Conservation (phyloP, 768 basidiomycete genomes). For the Mycena haematopus region DNA sequence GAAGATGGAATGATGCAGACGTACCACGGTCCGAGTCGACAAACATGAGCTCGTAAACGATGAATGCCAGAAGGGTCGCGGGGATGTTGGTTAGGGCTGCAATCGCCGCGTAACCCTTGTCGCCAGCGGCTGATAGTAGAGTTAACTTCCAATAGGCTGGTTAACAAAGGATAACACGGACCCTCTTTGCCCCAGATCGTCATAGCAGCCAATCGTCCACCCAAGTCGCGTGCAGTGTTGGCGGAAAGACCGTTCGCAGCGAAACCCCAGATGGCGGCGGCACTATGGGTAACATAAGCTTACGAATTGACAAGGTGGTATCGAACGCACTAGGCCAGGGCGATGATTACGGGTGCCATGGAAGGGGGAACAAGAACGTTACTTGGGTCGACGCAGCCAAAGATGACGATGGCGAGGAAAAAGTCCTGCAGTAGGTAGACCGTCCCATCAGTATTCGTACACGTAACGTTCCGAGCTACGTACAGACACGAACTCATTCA, state of each 20-base stretch:
- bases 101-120: slow-evolving; percentile 62
- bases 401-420: slow-evolving; percentile 57
- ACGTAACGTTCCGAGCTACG: slow-evolving; percentile 27
- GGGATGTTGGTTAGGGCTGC: slow-evolving; percentile 71
- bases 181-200: slow-evolving; percentile 63
- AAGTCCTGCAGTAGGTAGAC: slow-evolving; percentile 42
- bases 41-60: slow-evolving; percentile 63
- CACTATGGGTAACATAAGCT: slow-evolving; percentile 42
- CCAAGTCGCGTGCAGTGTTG: slow-evolving; percentile 74
- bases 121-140: slow-evolving; percentile 25
- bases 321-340: slow-evolving; percentile 61
- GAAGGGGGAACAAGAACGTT: slow-evolving; percentile 63
- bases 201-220: slow-evolving; percentile 65
- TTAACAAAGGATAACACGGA: slow-evolving; percentile 23
- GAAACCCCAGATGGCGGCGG: slow-evolving; percentile 66
- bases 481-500: slow-evolving; percentile 65
- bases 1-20: slow-evolving; percentile 25
- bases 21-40: slow-evolving; percentile 64
- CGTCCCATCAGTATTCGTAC: neutral
- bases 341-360: slow-evolving; percentile 57
- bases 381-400: slow-evolving; percentile 61
- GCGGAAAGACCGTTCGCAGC: slow-evolving; percentile 58
- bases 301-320: neutral
- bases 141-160: slow-evolving; percentile 38
- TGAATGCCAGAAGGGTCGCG: slow-evolving; percentile 59